phyloP scores from a whole-genome alignment of 2,329 filamentous ascomycete species.

The Mariannaea sp. region DNA sequence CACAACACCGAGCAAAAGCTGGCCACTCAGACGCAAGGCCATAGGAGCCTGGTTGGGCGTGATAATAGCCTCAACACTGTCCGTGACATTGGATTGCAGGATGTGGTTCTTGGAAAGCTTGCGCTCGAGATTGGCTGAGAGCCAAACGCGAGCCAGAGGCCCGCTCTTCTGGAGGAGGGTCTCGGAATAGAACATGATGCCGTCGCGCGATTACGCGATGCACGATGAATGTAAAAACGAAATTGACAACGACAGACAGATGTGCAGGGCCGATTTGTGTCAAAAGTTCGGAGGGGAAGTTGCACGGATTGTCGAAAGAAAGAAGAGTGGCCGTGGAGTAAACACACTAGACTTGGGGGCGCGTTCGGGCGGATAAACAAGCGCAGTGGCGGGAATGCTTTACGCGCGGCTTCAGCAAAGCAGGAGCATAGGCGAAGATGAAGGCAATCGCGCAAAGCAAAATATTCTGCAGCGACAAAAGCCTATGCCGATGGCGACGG shows the following conservation, averaged over 20 bases:
- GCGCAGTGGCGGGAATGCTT: slow-evolving; percentile 38
- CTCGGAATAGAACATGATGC: slow-evolving; percentile 95
- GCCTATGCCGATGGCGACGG: slow-evolving; percentile 31
- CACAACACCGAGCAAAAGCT: slow-evolving; percentile 92
- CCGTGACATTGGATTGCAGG: slow-evolving; percentile 89
- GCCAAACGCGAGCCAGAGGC: slow-evolving; percentile 95
- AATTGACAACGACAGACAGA: slow-evolving; percentile 15
- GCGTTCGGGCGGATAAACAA: slow-evolving; percentile 43
- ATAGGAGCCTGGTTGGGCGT: slow-evolving; percentile 91
- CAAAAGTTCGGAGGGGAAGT: slow-evolving; percentile 24
- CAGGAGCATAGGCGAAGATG: slow-evolving; percentile 37
- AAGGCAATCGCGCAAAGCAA: slow-evolving; percentile 31
- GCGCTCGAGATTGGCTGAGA: slow-evolving; percentile 96
- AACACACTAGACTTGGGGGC: slow-evolving; percentile 42
- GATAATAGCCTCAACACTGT: slow-evolving; percentile 94
- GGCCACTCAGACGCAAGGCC: slow-evolving; percentile 90
- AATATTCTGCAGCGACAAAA: slow-evolving; percentile 34
- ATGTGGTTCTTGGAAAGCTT: slow-evolving; percentile 98
- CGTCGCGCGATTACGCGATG: slow-evolving; percentile 39
- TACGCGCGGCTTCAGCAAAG: slow-evolving; percentile 40
- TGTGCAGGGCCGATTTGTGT: slow-evolving; percentile 13
- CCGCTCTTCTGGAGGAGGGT: slow-evolving; percentile 95
- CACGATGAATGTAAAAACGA: slow-evolving; percentile 29
- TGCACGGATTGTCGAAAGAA: slow-evolving; percentile 22
- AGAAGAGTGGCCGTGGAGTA: slow-evolving; percentile 37